A percentile compares a stretch with the other conserved stretches of the same genome.
phyloP scores from a whole-genome alignment of 164 flowering plant species.

The Tinospora cordifolia region DNA sequence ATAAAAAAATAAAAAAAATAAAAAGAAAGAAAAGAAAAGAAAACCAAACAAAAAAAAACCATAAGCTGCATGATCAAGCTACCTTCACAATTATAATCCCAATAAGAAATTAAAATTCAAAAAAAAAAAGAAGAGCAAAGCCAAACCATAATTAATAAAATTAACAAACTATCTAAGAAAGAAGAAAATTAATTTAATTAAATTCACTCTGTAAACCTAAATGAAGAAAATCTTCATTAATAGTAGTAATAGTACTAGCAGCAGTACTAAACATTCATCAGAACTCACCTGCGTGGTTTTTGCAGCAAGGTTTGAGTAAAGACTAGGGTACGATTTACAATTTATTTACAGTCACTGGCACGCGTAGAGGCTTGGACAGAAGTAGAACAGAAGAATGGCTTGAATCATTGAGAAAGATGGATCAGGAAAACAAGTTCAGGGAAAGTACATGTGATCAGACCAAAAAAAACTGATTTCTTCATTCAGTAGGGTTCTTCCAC shows the following conservation, averaged over 20 bases:
- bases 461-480: constrained; percentile 1
- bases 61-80: no score
- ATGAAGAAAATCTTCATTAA: neutral
- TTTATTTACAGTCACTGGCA: constrained; percentile 10
- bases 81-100: no score
- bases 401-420: constrained; percentile 5
- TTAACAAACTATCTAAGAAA: no score
- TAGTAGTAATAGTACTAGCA: neutral
- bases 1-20: no score
- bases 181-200: no score
- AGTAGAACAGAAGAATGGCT: constrained; percentile 10
- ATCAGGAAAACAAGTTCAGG: neutral
- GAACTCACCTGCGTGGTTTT: neutral
- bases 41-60: neutral
- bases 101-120: neutral
- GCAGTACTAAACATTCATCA: neutral
- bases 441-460: neutral
- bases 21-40: neutral
- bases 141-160: no score
- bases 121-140: neutral
- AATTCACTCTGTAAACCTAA: no score
- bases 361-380: neutral
- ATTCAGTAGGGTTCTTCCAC: neutral
- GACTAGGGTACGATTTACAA: neutral
- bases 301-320: neutral